Conservation (phyloP, 2,329 filamentous ascomycete species). For the Penicillium crustosum region DNA sequence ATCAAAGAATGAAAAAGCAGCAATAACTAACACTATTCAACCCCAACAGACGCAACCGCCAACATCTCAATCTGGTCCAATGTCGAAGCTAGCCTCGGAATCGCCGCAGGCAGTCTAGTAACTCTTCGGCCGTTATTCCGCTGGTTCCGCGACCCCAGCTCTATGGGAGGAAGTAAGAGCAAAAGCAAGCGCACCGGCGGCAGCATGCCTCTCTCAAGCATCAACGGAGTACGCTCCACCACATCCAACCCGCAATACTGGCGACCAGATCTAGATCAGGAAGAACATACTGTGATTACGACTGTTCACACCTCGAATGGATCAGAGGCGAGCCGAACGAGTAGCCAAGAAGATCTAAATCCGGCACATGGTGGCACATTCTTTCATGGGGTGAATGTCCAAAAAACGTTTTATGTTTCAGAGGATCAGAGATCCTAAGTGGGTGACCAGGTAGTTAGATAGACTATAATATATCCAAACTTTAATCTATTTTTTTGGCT, state of each 20-base stretch:
- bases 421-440: conserved; percentile 19
- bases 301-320: conserved; percentile 29
- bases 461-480: not conserved
- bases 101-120: conserved; percentile 50
- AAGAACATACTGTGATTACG: conserved; percentile 30
- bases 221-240: conserved; percentile 22
- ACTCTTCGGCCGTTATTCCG: conserved; percentile 52
- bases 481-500: not conserved
- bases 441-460: not conserved
- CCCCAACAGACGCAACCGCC: conserved; percentile 32
- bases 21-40: conserved; percentile 12
- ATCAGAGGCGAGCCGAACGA: conserved; percentile 26
- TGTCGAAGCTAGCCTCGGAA: conserved; percentile 42
- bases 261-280: conserved; percentile 31
- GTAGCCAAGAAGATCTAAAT: conserved; percentile 37
- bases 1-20: not conserved
- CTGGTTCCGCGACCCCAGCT: conserved; percentile 35
- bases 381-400: conserved; percentile 33
- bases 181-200: conserved; percentile 27
- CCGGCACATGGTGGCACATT: conserved; percentile 25
- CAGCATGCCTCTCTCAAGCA: conserved; percentile 35
- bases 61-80: conserved; percentile 45
- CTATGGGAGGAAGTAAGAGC: conserved; percentile 18
- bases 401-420: conserved; percentile 37
- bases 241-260: conserved; percentile 30